Evolutionary conservation across 1,284 basidiomycete species (phyloP), one percentile per base, ranked within the genome.

Genomic region (Peniophora sp.): DNA sequence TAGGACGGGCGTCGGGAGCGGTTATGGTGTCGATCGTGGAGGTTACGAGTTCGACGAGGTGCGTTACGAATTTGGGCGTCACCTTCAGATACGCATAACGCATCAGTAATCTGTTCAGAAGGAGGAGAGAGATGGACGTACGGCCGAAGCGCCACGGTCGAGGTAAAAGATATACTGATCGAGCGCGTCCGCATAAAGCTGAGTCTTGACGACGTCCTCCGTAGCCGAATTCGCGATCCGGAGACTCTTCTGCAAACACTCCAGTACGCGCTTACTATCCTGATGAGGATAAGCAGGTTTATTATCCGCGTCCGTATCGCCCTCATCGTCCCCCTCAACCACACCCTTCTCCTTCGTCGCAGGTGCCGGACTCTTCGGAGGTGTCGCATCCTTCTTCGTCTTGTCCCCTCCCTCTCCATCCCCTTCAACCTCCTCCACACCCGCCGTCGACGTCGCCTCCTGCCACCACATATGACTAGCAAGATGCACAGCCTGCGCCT

Each of bases 391-490:
- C 53, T 73, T 72, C 34, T 72, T 74, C 50, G 76, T 75, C 19
- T n/a, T n/a, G 67, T 59, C 20, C 70, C n/a, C n/a, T n/a, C 65
- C 62, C 51, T 73, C 68, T 43, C 67, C 61, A 6, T 58, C 61
- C n/a, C 55, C 62, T 1, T 47, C 67, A 3, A 66, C 66, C 3
- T 59, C 64, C 47, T 74, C 74, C 1, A 9, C 12, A 44, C 43
- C 61, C 32, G 52, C 52, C 22, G 57, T 50, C 39, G 58, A 59
- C 20, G 57, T 53, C 8, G 51, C 62, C 56, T 89, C 86, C 65
- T 97, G 94, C 93, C 93, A 97, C 92, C 93, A 97, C 62, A 97
- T 71, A 70, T 97, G 94, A 65, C 92, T 95, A 2, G 94, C 94
- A 39, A 94, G 76, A 48, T 89, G 84, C n/a, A 97, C 93, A 2